Base-by-base conservation (phyloP, 768 basidiomycete genomes). In the Phylloporus sp. region DNA sequence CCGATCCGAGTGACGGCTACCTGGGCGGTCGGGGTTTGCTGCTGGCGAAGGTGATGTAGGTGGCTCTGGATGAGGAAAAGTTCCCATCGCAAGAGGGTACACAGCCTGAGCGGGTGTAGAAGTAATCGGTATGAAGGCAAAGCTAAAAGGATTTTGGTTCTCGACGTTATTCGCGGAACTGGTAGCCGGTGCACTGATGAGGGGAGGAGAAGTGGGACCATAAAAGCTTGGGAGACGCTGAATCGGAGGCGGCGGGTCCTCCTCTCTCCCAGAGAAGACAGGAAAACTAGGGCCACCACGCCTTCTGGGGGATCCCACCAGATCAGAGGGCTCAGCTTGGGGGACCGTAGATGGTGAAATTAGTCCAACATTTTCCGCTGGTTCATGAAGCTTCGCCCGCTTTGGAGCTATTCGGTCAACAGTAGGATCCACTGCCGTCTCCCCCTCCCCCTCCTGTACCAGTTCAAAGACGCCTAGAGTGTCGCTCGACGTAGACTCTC, bases 141-240 rank as follows among this genome's bases (percentile, higher is more conserved):
- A 83, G 52, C 65, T 72, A 58, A 84, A 84, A 2, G 75, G 75
- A 40, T 76, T 73, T 32, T 75, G 77, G 59, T 81, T 84, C 64
- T 83, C 83, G 2, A 73, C 59, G 12, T 76, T 77, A 44, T 74
- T 70, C 23, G 77, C 75, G 29, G 79, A 76, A 54, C 73, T 78
- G 22, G 78, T 81, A 8, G 68, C 61, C 7, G 67, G 61, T 48
- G 57, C 67, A 43, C 47, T 58, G 44, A 69, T 65, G 36, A 62
- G 59, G 40, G 76, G 69, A 50, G 76, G 73, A 12, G 80, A 73
- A 4, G 73, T 53, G 16, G 72, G 64, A 4, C 70, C 59, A 58
- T 81, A 83, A 50, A 78, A 76, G 45, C 78, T 79, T 5, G 81
- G 77, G 8, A 84, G 71, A 48, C 66, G 74, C 29, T 77, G 75